Evolutionary conservation across 2,329 filamentous ascomycete genomes (phyloP).

Genomic region (Xylaria arbuscula): DNA sequence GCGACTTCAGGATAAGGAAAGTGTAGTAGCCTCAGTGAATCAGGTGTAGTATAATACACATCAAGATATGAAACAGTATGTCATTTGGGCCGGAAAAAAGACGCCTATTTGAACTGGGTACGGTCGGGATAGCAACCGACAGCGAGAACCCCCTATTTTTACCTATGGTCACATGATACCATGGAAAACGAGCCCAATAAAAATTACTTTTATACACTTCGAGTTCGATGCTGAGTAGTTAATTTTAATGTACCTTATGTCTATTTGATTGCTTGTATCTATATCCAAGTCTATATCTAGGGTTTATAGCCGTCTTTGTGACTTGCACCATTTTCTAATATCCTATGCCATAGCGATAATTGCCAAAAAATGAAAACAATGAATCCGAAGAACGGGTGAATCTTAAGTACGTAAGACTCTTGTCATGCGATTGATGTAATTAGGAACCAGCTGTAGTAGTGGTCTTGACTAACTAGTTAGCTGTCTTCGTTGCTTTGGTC

Average conservation of each 20-base stretch:
- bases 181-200: too few species aligned
- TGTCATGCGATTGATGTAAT: neutral
- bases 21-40: too few species aligned
- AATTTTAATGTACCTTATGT: neutral
- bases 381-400: neutral
- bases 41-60: too few species aligned
- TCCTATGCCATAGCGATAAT: neutral
- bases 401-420: neutral
- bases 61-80: too few species aligned
- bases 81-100: too few species aligned
- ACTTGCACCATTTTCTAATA: neutral
- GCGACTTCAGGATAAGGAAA: too few species aligned
- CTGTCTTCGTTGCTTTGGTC: conserved; percentile 30
- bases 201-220: neutral
- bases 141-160: too few species aligned
- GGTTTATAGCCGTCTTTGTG: neutral
- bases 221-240: neutral
- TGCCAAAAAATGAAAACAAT: neutral
- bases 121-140: too few species aligned
- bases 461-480: conserved; percentile 1
- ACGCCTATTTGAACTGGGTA: too few species aligned
- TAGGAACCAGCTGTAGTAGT: neutral
- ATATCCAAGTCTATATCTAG: neutral
- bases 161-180: too few species aligned
- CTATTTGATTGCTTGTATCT: neutral